Evolutionary conservation across 1,284 basidiomycete genomes (phyloP).

Genomic region (Flammula alnicola): DNA sequence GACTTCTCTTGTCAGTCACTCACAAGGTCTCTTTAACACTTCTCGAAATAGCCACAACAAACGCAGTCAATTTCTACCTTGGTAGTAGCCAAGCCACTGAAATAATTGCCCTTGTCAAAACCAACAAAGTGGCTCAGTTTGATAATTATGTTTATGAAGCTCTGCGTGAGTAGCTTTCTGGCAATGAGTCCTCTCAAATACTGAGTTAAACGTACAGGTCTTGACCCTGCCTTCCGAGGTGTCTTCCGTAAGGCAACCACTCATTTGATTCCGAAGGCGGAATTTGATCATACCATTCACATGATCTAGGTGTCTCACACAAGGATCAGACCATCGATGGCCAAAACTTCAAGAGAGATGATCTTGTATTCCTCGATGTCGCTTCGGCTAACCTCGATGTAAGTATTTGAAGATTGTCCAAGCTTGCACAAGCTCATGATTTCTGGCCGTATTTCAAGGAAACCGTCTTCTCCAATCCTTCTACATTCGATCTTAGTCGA

Average conservation of each 20-base stretch:
- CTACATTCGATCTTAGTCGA: constrained; percentile 50
- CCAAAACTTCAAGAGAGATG: constrained; percentile 46
- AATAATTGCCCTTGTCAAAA: constrained; percentile 44
- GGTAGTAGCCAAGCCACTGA: constrained; percentile 46
- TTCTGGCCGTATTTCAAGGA: constrained; percentile 36
- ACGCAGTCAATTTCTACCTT: constrained; percentile 62
- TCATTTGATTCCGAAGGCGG: background rate
- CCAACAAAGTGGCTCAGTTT: constrained; percentile 36
- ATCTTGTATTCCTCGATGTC: constrained; percentile 65
- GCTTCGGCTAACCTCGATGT: constrained; percentile 61
- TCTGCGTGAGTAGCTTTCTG: constrained; percentile 55
- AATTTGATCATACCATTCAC: background rate
- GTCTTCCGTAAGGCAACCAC: constrained; percentile 52
- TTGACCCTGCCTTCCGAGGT: constrained; percentile 53
- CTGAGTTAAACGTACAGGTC: constrained; percentile 32
- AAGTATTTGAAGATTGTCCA: constrained; percentile 26
- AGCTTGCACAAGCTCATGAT: background rate
- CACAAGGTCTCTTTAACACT: background rate
- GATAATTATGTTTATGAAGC: constrained; percentile 68
- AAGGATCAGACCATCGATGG: constrained; percentile 48
- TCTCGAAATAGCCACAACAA: constrained; percentile 38
- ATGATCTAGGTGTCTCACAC: constrained; percentile 48
- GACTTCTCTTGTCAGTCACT: constrained; percentile 16
- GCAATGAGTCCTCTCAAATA: background rate
- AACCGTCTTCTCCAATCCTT: constrained; percentile 54